phyloP scores from a whole-genome alignment of 75 land plant species.

The Cunninghamia lanceolata region DNA sequence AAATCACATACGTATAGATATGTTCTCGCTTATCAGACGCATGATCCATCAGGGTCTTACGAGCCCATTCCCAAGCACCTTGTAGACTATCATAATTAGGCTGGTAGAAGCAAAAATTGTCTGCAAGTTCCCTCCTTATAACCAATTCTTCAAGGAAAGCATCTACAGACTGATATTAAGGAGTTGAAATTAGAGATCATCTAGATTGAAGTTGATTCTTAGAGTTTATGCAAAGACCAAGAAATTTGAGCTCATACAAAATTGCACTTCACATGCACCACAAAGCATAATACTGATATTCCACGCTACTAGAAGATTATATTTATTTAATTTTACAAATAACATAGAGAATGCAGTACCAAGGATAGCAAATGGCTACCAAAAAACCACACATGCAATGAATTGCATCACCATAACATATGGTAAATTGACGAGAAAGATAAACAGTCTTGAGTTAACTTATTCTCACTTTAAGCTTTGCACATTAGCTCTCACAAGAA shows the following conservation, averaged over 20 bases:
- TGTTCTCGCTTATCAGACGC: constrained; percentile 89
- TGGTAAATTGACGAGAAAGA: not conserved
- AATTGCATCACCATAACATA: not conserved
- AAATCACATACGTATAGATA: constrained; percentile 73
- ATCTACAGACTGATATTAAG: constrained; percentile 71
- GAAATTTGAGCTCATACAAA: not conserved
- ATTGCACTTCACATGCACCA: not conserved
- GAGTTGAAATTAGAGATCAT: not conserved
- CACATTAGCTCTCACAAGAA: not conserved
- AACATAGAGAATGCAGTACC: not conserved
- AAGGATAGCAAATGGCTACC: not conserved
- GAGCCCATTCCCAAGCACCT: constrained; percentile 98
- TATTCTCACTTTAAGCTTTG: not conserved
- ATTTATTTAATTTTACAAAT: not conserved
- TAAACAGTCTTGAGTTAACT: not conserved
- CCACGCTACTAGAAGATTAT: not conserved
- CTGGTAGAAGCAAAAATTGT: constrained; percentile 92
- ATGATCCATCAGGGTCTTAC: constrained; percentile 81
- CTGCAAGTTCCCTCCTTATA: constrained; percentile 89
- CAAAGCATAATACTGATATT: not conserved
- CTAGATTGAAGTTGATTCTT: not conserved
- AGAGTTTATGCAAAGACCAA: not conserved
- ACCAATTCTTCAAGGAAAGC: constrained; percentile 92
- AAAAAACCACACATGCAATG: not conserved
- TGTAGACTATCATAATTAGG: constrained; percentile 79